Percentiles rank a stretch among this genome's conserved stretches.
Evolutionary conservation across 2,329 filamentous ascomycete genomes (phyloP).

Genomic region (Shiraia bambusicola): DNA sequence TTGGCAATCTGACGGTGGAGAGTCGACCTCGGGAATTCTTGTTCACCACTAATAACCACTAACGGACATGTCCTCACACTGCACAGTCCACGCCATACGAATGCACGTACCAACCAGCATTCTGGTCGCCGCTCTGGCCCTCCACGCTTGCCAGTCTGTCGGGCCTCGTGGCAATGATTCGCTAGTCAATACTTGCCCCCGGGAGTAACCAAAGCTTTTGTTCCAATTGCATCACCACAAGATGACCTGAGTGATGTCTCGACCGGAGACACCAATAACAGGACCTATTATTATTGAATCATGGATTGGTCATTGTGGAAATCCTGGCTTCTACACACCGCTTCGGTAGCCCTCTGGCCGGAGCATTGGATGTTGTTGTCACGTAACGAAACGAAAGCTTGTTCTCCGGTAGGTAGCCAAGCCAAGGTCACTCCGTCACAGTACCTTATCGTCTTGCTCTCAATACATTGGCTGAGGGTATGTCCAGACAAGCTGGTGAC

Average conservation of each 20-base stretch:
- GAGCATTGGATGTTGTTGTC: conserved; percentile 19
- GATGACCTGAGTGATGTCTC: conserved; percentile 12
- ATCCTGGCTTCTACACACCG: conserved; percentile 15
- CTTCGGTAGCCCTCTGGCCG: conserved; percentile 15
- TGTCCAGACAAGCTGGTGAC: too few relatives aligned
- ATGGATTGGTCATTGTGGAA: conserved; percentile 4
- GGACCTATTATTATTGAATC: too few relatives aligned
- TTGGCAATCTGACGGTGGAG: conserved; percentile 4
- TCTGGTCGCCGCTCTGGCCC: conserved; percentile 13
- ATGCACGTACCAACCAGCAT: conserved; percentile 13
- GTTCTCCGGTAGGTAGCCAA: conserved; percentile 18
- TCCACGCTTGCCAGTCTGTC: conserved; percentile 17
- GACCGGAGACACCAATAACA: conserved; percentile 12
- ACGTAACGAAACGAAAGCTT: conserved; percentile 26
- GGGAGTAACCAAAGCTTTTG: conserved; percentile 25
- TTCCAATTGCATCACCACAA: conserved; percentile 18
- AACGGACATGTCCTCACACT: conserved; percentile 19
- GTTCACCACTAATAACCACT: too few relatives aligned
- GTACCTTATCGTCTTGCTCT: conserved; percentile 5
- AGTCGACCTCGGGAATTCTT: too few relatives aligned
- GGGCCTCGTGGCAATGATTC: conserved; percentile 20
- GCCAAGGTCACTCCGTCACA: conserved; percentile 9
- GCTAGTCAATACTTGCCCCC: conserved; percentile 14
- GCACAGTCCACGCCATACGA: conserved; percentile 9
- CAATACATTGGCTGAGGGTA: conserved; percentile 16